Base-by-base conservation (phyloP, 164 flowering plant species). In the Aristolochia fimbriata region DNA sequence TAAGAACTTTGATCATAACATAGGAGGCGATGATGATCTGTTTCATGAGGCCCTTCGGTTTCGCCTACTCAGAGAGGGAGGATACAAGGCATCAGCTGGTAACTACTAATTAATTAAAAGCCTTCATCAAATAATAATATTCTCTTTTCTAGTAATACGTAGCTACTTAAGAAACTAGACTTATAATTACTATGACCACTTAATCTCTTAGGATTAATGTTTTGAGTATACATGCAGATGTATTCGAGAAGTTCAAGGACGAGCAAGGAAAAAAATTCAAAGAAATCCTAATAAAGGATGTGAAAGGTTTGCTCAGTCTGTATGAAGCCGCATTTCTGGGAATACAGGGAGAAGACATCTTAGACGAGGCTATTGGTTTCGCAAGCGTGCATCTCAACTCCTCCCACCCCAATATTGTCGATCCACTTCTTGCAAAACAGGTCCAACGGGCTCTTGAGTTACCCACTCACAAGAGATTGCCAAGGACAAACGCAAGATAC, bases 241-340 rank as follows among this genome's bases (percentile, higher is more conserved):
- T 51, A 23, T 62, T 62, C 24, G 37, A n/a, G 31, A 21, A 62
- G 46, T 51, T 62, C 57, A 51, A 51, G 24, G 50, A 62, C 41
- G 20, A 16, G 6, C 21, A 20, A 1, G 57, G 57, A 3, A 51
- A 37, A 37, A 37, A n/a, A 15, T 62, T 62, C 64, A 52, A 22
- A 15, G 31, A n/a, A 20, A 62, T 9, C 20, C 31, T 62, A 22
- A 10, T 14, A 15, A 9, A 37, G 8, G 64, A 53, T 24, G 31
- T 62, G 5, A 13, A 30, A n/a, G 57, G 64, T 15, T 25, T 62
- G 3, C 43, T 62, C 4, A 31, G 67, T 23, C 15, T 64, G 57
- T 74, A 65, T 30, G 75, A 74, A 51, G 72, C 78, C 15, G 56
- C 74, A 23, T 47, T 50, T 50, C 62, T 71, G 15, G 58, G 67